Evolutionary conservation across 148 eudicot species (phyloP).

Genomic region (Fagopyrum tataricum): DNA sequence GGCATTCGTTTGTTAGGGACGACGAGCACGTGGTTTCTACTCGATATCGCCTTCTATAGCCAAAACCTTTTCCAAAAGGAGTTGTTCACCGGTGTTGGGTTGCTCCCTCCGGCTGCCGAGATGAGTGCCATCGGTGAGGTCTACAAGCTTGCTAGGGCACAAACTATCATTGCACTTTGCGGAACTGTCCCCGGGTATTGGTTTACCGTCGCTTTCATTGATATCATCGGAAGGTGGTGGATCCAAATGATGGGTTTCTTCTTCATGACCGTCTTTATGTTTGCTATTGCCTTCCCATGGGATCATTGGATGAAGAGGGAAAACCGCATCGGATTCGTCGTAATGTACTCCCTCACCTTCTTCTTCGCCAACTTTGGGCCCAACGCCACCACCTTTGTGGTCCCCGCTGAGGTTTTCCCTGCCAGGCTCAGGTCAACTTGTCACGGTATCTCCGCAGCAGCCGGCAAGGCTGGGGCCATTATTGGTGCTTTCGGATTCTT

Average conservation of each 20-base stretch:
- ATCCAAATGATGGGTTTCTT: slow-evolving; percentile 11
- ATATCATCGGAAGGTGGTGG: not conserved
- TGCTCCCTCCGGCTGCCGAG: not conserved
- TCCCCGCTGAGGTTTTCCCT: slow-evolving; percentile 5
- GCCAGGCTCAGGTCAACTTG: slow-evolving; percentile 11
- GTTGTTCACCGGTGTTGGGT: not conserved
- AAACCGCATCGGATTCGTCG: slow-evolving; percentile 2
- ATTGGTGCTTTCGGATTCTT: slow-evolving; percentile 10
- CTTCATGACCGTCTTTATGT: slow-evolving; percentile 11
- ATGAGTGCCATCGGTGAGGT: slow-evolving; percentile 10
- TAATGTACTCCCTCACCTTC: slow-evolving; percentile 12
- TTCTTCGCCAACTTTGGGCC: slow-evolving; percentile 14
- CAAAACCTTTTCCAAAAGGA: slow-evolving; percentile 13
- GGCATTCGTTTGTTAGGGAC: not conserved
- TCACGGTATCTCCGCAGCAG: slow-evolving; percentile 7
- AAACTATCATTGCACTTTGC: slow-evolving; percentile 8
- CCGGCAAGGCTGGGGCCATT: slow-evolving; percentile 12
- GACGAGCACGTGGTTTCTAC: slow-evolving; percentile 7
- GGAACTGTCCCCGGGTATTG: slow-evolving; percentile 9
- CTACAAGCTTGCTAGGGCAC: slow-evolving; percentile 1
- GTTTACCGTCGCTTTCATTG: slow-evolving; percentile 12
- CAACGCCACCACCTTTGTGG: slow-evolving; percentile 8
- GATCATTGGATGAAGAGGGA: not conserved
- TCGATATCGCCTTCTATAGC: slow-evolving; percentile 11
- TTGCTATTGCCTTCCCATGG: not conserved